phyloP scores from a whole-genome alignment of 129 eudicot species.

The Logfia minima region DNA sequence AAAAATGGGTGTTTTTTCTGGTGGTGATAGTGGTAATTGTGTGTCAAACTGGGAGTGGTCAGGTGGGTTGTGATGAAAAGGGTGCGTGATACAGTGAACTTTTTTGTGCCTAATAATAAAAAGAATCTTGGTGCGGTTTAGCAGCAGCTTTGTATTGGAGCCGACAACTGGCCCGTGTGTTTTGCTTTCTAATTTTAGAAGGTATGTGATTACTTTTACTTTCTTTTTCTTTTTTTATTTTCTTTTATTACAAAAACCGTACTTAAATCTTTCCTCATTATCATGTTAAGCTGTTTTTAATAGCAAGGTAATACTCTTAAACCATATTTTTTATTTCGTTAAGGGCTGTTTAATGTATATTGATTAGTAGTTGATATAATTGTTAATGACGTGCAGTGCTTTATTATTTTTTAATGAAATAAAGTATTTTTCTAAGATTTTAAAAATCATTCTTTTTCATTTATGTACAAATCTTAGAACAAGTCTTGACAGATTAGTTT shows the following conservation, averaged over 20 bases:
- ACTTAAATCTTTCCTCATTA: neutral
- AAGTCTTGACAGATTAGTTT: too few relatives aligned
- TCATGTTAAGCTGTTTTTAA: neutral
- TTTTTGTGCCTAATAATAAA: neutral
- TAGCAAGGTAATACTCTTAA: too few relatives aligned
- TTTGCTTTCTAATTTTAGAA: conserved; percentile 33
- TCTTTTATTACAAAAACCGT: too few relatives aligned
- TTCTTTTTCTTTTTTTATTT: neutral
- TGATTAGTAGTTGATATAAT: too few relatives aligned
- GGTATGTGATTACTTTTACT: neutral
- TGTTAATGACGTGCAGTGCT: too few relatives aligned
- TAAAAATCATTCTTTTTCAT: too few relatives aligned
- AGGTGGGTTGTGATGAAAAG: conserved; percentile 6
- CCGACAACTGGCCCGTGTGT: conserved; percentile 45
- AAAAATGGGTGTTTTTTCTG: neutral
- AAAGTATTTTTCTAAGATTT: too few relatives aligned
- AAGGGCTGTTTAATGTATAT: too few relatives aligned
- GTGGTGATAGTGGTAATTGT: neutral
- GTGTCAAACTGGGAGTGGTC: conserved; percentile 29
- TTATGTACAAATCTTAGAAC: too few relatives aligned
- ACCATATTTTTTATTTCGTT: too few relatives aligned
- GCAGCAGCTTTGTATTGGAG: conserved; percentile 32
- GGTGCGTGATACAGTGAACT: conserved; percentile 21
- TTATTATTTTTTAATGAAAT: too few relatives aligned
- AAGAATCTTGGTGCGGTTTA: conserved; percentile 28